Evolutionary conservation across 179 eudicot genomes (phyloP).

Genomic region (Spinacia oleracea): DNA sequence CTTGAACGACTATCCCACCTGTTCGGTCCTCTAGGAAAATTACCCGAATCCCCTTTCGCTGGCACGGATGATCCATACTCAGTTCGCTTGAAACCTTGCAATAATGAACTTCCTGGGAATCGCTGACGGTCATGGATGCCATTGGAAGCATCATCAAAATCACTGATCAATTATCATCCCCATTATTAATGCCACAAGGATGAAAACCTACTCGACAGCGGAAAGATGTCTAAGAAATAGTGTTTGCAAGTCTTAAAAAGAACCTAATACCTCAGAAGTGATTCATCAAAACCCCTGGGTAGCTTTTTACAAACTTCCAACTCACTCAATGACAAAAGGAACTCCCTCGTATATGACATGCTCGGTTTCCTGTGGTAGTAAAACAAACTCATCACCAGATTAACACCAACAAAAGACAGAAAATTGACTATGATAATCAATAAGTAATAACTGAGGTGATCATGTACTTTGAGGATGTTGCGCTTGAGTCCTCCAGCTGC

Average conservation of each 20-base stretch:
- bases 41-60: slow-evolving; percentile 58
- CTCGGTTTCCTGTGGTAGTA: slow-evolving; percentile 49
- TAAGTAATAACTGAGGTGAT: slow-evolving; percentile 1
- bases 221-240: not conserved
- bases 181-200: slow-evolving; percentile 1
- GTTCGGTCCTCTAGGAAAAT: slow-evolving; percentile 48
- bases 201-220: not conserved
- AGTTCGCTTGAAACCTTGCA: slow-evolving; percentile 58
- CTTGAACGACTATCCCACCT: slow-evolving; percentile 86
- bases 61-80: slow-evolving; percentile 79
- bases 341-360: slow-evolving; percentile 65
- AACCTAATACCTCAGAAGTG: slow-evolving; percentile 58
- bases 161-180: slow-evolving; percentile 44
- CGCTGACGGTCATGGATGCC: slow-evolving; percentile 55
- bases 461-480: slow-evolving; percentile 31
- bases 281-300: slow-evolving; percentile 69
- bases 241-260: not conserved
- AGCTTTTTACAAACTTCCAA: slow-evolving; percentile 75
- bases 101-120: slow-evolving; percentile 43
- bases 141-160: slow-evolving; percentile 48
- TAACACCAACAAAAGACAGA: slow-evolving; percentile 10
- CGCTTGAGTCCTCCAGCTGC: slow-evolving; percentile 29
- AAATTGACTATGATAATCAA: not conserved
- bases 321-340: slow-evolving; percentile 67
- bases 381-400: slow-evolving; percentile 12